Evolutionary conservation across 306 rosid species (phyloP).

Genomic region (Cajanus cajan): DNA sequence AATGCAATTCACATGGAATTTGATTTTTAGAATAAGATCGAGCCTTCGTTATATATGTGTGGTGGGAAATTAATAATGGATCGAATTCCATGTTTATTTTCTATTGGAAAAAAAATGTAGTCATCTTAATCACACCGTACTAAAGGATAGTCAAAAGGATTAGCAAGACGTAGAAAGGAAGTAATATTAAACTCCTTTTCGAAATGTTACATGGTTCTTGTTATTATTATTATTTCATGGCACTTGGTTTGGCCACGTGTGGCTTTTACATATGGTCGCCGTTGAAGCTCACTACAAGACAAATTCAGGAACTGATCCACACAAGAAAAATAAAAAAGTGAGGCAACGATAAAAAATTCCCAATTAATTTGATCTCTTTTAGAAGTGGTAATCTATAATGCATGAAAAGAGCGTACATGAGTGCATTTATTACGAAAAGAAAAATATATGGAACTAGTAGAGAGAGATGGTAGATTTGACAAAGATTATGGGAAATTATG

Average conservation of each 20-base stretch:
- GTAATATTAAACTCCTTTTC: background rate
- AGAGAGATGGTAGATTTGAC: conserved; percentile 29
- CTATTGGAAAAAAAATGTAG: background rate
- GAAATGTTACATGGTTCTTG: background rate
- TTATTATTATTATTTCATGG: background rate
- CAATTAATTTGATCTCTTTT: conserved; percentile 21
- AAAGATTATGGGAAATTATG: conserved; percentile 17
- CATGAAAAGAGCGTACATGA: background rate
- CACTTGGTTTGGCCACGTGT: conserved; percentile 14
- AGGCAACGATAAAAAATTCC: conserved; percentile 6
- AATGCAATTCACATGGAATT: conserved; percentile 37
- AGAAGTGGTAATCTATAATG: conserved; percentile 27
- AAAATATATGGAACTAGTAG: conserved; percentile 10
- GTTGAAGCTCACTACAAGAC: conserved; percentile 1
- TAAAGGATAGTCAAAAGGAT: background rate
- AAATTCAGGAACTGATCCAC: conserved; percentile 1
- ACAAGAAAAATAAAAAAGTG: background rate
- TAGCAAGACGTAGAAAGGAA: background rate
- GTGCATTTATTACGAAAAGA: conserved; percentile 37
- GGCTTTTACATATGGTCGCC: background rate
- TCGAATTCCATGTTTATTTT: background rate
- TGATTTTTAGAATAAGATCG: background rate
- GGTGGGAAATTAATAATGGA: conserved; percentile 12
- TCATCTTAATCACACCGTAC: conserved; percentile 33
- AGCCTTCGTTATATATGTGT: background rate